Base-by-base conservation (phyloP, 768 basidiomycete species). In the Butyriboletus loyo region DNA sequence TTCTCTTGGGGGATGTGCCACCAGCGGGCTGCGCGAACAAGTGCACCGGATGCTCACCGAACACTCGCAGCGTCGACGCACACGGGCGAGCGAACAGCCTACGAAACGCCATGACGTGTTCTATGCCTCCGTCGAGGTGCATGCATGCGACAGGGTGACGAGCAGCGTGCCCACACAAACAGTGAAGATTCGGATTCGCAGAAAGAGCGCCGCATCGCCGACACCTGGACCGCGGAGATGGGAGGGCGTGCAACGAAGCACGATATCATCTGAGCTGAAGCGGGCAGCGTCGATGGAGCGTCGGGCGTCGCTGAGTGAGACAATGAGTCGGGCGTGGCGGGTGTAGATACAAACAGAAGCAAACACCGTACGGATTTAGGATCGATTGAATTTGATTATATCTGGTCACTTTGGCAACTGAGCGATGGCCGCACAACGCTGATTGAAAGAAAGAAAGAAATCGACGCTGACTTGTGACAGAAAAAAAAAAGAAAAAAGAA, bases 221-320 rank as follows among this genome's bases (percentile, higher is more conserved):
- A 69, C 65, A 17, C 61, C 66, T 3, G 17, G 19, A 0, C 17
- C 53, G 17, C 35, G 35, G 22, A 10, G 22, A 9, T 49, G 50
- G 45, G 65, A 51, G 4, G 34, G 46, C 0, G 36, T 61, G 32
- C 31, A 49, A 28, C 66, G 66, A 17, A 43, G 54, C 1, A 70
- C 66, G 44, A 60, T 68, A 13, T 68, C 68, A 30, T 66, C 68
- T 0, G 66, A 68, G 52, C 24, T 68, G 53, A 70, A 66, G 47
- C 54, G 66, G 40, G 59, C 63, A 10, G 65, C 63, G 42, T 67
- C 57, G 36, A 15, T 69, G 39, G 60, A 56, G 13, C 62, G 67
- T 17, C 67, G 66, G 24, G 54, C 50, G 48, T 63, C 58, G 49
- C 39, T 63, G 60, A 37, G 38, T 31, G 47, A 37, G 54, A 39